Evolutionary conservation across 2,329 filamentous ascomycete genomes (phyloP).

Genomic region (Ceratocystis colombiana): DNA sequence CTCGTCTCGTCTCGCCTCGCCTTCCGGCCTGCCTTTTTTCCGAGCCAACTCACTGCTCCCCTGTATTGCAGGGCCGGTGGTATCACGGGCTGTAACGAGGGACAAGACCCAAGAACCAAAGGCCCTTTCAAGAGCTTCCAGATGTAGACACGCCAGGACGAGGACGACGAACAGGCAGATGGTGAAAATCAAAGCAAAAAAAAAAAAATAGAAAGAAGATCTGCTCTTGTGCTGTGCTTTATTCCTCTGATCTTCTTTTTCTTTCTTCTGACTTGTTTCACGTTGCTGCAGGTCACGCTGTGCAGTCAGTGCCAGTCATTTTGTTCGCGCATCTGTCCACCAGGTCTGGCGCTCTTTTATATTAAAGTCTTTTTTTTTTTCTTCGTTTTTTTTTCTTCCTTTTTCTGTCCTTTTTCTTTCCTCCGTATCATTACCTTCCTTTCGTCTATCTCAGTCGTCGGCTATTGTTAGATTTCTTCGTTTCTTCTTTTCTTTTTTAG

Average conservation of each 20-base stretch:
- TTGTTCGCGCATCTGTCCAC: not conserved
- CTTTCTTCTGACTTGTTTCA: conserved; percentile 8
- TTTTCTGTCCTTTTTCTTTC: not conserved
- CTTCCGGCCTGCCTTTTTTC: not conserved
- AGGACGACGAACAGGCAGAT: not conserved
- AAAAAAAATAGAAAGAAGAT: not conserved
- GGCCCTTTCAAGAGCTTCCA: too few species aligned
- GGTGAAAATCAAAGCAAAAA: not conserved
- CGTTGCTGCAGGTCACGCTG: conserved; percentile 1
- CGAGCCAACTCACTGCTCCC: not conserved
- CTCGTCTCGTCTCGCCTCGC: not conserved
- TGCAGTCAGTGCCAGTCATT: not conserved
- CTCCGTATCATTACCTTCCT: not conserved
- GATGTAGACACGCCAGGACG: too few species aligned
- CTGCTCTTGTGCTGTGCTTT: not conserved
- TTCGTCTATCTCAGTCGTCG: not conserved
- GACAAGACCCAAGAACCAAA: not conserved
- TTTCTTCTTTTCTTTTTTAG: not conserved
- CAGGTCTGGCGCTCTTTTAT: not conserved
- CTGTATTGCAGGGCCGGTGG: conserved; percentile 2
- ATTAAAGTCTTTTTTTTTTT: not conserved
- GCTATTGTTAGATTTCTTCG: conserved; percentile 14
- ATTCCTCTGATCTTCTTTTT: not conserved
- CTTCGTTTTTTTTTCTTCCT: not conserved
- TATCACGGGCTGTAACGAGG: conserved; percentile 7